Base-by-base conservation (phyloP, 1,284 basidiomycete genomes). In the Blastosporella zonata region DNA sequence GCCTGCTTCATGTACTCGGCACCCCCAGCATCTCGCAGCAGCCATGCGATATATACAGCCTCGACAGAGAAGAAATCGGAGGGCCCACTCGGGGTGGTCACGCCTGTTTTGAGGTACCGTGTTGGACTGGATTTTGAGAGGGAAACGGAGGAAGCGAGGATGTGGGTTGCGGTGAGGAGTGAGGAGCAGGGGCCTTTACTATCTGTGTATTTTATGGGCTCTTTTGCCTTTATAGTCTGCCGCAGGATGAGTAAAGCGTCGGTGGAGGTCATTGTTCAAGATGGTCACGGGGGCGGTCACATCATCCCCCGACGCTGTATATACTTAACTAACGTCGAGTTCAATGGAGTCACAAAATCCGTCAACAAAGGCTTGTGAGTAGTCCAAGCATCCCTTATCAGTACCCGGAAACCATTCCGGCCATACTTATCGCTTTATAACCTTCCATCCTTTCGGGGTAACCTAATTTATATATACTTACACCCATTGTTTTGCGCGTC, bases 1-100 rank as follows among this genome's bases (percentile, higher is more conserved):
- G 84, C 84, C 59, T 89, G 84, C 65, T 85, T 86, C 78, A 95
- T 84, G 67, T 96, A 97, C 58, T 94, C 91, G 20, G 85, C 87
- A 28, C 84, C 81, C 1, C 81, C 74, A 0, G 80, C 79, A 61
- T 90, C 87, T 41, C 81, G 75, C 33, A 88, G 74, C 1, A 82
- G 69, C 86, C 86, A 96, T 31, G 87, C 86, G 12, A 94, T 73
- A 59, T 90, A 87, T 4, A 96, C 71, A 2, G 91, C 88, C 49
- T 90, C 88, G 13, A 93, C 65, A 6, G 85, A 77, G 67, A 89
- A 90, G 58, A 89, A 87, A 46, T 90, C 87, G 13, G 72, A 66
- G 0, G 78, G 68, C 2, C 69, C 68, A 1, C 71, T 64, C 48
- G 49, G 72, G 63, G 66, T 74, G 60, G 71, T 67, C 3, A 73